Conservation (phyloP, 2,329 filamentous ascomycete genomes). For the Blastomyces gilchristii region DNA sequence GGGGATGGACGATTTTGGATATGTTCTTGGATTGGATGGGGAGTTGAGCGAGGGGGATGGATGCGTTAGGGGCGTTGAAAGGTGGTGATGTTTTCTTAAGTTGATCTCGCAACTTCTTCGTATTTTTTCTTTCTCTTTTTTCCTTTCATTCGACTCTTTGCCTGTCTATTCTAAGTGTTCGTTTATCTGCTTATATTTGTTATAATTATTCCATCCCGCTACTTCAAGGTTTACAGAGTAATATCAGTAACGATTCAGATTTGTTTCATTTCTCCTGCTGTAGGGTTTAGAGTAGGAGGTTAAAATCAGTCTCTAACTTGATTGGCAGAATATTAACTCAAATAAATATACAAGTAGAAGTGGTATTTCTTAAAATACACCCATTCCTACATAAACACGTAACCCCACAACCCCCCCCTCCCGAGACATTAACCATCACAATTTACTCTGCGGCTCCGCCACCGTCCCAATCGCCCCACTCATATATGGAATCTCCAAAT, state of each 20-base stretch:
- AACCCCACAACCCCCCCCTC: neutral
- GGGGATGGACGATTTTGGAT: neutral
- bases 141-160: neutral
- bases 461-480: constrained; percentile 42
- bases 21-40: neutral
- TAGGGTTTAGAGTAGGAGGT: neutral
- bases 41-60: neutral
- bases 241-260: neutral
- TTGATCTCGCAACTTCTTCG: neutral
- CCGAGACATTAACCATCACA: constrained; percentile 27
- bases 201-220: neutral
- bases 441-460: constrained; percentile 36
- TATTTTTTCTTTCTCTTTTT: neutral
- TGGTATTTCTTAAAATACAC: neutral
- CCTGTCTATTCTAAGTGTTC: neutral
- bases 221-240: neutral
- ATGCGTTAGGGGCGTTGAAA: neutral
- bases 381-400: neutral
- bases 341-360: neutral
- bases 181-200: neutral
- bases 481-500: constrained; percentile 39
- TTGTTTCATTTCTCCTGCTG: neutral
- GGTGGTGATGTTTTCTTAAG: neutral
- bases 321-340: neutral
- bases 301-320: neutral